phyloP scores from a whole-genome alignment of 2,329 filamentous ascomycete genomes.

The Fusarium devonianum region DNA sequence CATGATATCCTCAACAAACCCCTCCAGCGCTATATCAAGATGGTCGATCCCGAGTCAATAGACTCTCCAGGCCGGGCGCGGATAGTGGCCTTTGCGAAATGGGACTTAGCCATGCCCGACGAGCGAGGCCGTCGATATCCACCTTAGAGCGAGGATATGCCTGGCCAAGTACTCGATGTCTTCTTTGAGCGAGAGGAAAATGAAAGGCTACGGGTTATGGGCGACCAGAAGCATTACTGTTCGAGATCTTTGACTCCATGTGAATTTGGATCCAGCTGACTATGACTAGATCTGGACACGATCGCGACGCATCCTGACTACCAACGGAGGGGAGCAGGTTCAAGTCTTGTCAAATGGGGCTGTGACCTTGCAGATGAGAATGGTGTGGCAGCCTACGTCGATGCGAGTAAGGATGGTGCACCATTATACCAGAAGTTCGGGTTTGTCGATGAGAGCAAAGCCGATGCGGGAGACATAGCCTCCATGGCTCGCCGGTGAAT shows the following conservation, averaged over 20 bases:
- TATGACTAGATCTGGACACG: conserved; percentile 37
- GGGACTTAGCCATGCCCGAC: conserved; percentile 21
- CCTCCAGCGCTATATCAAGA: conserved; percentile 30
- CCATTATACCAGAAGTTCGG: conserved; percentile 23
- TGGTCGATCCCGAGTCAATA: conserved; percentile 18
- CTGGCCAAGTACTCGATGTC: conserved; percentile 17
- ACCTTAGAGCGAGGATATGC: conserved; percentile 25
- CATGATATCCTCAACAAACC: conserved; percentile 24
- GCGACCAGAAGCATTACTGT: conserved; percentile 27
- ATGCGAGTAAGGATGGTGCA: conserved; percentile 30
- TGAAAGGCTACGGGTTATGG: conserved; percentile 28
- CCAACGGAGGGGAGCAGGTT: conserved; percentile 36
- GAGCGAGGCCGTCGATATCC: conserved; percentile 30
- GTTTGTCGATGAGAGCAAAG: conserved; percentile 27
- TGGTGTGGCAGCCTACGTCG: conserved; percentile 34
- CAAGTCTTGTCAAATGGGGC: conserved; percentile 37
- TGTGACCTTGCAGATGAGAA: conserved; percentile 35
- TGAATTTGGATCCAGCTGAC: not conserved
- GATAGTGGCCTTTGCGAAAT: conserved; percentile 32
- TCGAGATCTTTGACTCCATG: not conserved
- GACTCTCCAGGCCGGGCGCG: conserved; percentile 13
- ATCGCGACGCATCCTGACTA: conserved; percentile 39
- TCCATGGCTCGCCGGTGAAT: conserved; percentile 22
- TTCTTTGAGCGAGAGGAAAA: conserved; percentile 26
- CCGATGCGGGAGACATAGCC: conserved; percentile 17